Evolutionary conservation across 169 alveolate genomes (phyloP).

Genomic region (Plasmodium billcollinsi): DNA sequence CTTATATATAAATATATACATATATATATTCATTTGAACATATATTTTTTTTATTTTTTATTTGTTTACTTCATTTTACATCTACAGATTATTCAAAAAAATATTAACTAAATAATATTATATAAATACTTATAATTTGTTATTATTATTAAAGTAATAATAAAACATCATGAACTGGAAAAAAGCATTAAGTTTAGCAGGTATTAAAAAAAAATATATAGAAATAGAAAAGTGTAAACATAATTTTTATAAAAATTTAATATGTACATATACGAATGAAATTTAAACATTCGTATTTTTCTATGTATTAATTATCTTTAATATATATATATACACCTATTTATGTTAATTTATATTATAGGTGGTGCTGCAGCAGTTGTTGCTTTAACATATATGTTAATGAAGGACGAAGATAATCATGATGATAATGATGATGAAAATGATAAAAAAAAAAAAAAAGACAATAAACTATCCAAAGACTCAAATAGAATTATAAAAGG

Average conservation of each 20-base stretch:
- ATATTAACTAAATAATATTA: not conserved
- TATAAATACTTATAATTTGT: slow-evolving; percentile 8
- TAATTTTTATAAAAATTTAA: not conserved
- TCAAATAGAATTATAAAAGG: slow-evolving; percentile 50
- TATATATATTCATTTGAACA: slow-evolving; percentile 1
- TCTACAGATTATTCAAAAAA: slow-evolving; percentile 1
- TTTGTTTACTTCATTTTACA: not conserved
- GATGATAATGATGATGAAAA: slow-evolving; percentile 68
- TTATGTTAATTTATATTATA: not conserved
- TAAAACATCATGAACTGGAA: slow-evolving; percentile 66
- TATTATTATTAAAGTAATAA: slow-evolving; percentile 8
- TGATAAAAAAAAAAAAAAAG: slow-evolving; percentile 35
- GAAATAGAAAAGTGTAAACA: slow-evolving; percentile 14
- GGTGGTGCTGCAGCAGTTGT: slow-evolving; percentile 84
- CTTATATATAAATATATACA: too few relatives aligned
- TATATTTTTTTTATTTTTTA: not conserved
- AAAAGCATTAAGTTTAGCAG: slow-evolving; percentile 75
- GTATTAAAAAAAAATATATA: slow-evolving; percentile 6
- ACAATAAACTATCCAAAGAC: slow-evolving; percentile 25
- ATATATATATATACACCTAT: not conserved
- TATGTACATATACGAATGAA: too few relatives aligned
- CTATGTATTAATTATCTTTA: not conserved
- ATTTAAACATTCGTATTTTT: too few relatives aligned
- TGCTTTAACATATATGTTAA: slow-evolving; percentile 79
- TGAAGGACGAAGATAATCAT: slow-evolving; percentile 78